phyloP scores from a whole-genome alignment of 139 green algal species.

The Coccomyxa sp. region DNA sequence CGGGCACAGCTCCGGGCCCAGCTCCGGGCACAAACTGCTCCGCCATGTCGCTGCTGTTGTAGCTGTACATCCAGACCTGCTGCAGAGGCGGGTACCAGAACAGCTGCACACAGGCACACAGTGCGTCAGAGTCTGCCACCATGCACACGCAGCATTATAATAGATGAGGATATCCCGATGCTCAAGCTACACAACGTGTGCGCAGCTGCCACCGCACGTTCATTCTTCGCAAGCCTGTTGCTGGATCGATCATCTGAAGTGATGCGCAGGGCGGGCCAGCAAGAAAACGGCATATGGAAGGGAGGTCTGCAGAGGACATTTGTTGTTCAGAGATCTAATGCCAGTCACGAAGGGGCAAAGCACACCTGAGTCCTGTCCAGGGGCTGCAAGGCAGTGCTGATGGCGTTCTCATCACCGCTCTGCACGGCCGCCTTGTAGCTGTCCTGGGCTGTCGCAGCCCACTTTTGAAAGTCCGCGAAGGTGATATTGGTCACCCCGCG shows the following conservation, averaged over 20 bases:
- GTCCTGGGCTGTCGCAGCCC: slow-evolving; percentile 20
- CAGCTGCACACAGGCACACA: slow-evolving; percentile 12
- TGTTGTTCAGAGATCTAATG: too few relatives aligned
- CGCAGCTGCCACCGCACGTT: too few relatives aligned
- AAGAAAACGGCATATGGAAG: too few relatives aligned
- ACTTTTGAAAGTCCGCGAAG: slow-evolving; percentile 13
- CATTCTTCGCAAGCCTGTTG: too few relatives aligned
- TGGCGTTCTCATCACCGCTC: neutral
- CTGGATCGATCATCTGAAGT: too few relatives aligned
- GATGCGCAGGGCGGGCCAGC: too few relatives aligned
- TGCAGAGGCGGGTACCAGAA: slow-evolving; percentile 33
- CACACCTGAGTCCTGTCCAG: slow-evolving; percentile 45
- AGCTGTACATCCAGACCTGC: slow-evolving; percentile 27
- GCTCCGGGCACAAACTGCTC: neutral
- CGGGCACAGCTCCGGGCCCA: too few relatives aligned
- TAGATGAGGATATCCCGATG: too few relatives aligned
- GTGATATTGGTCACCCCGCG: neutral
- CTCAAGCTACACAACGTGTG: too few relatives aligned
- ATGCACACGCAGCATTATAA: neutral
- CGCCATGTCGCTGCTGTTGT: slow-evolving; percentile 27
- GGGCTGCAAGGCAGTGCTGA: slow-evolving; percentile 5
- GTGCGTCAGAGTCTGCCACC: neutral
- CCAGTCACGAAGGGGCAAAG: too few relatives aligned
- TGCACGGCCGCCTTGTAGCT: slow-evolving; percentile 27
- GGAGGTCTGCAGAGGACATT: too few relatives aligned